Percentiles rank a stretch among this genome's conserved stretches.
phyloP scores from a whole-genome alignment of 202 grass and related monocot species.

The Bolboschoenoplectus hybrid region DNA sequence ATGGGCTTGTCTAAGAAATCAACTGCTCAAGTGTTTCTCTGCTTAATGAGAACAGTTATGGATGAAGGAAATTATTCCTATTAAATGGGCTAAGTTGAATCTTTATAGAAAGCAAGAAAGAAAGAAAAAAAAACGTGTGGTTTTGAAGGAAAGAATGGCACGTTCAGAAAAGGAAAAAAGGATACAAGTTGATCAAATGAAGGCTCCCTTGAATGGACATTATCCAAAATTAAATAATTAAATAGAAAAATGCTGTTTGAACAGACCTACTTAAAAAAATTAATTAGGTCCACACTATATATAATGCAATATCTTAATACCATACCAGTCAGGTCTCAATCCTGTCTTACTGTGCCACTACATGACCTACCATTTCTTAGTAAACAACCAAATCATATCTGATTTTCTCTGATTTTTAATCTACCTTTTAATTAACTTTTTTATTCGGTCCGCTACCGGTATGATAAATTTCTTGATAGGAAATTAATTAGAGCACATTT shows the following conservation, averaged over 20 bases:
- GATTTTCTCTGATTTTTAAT: not conserved
- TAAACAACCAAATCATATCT: constrained; percentile 19
- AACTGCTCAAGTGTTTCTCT: constrained; percentile 11
- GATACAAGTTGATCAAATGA: constrained; percentile 33
- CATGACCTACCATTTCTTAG: not conserved
- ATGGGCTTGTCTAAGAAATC: constrained; percentile 20
- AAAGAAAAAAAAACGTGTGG: constrained; percentile 33
- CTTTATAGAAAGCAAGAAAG: constrained; percentile 37
- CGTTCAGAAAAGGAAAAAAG: constrained; percentile 12
- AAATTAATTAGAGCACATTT: not conserved
- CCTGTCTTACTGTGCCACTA: not conserved
- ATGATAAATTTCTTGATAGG: constrained; percentile 19
- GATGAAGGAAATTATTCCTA: constrained; percentile 9
- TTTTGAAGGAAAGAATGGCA: constrained; percentile 14
- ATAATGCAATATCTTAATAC: constrained; percentile 24
- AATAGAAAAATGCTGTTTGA: not conserved
- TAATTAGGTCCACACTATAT: constrained; percentile 16
- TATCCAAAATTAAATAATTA: constrained; percentile 21
- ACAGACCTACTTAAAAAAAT: constrained; percentile 7
- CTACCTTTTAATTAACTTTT: not conserved
- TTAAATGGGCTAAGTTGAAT: constrained; percentile 24
- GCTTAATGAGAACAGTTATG: constrained; percentile 14
- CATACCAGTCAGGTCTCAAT: constrained; percentile 23
- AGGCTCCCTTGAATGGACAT: constrained; percentile 31
- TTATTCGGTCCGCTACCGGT: not conserved